These are phyloP conservation scores for Hymenoscyphus repandus DNA, from an alignment of 2,329 filamentous ascomycete genomes.

Conservation along the genomic window DNA sequence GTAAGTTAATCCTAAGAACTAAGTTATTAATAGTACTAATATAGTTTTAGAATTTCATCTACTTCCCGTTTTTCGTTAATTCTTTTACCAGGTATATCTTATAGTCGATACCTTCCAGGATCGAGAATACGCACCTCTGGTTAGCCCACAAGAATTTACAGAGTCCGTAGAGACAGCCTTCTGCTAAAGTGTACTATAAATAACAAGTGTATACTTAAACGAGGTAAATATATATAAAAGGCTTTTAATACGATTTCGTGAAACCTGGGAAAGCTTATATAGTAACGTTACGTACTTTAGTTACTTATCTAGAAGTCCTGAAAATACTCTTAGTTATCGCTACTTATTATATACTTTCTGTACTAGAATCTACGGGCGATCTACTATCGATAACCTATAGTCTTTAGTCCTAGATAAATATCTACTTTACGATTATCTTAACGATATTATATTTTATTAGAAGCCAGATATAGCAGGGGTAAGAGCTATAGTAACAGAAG, in stretches of 20 bases:
- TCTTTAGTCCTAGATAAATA: neutral
- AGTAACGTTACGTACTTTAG: slow-evolving; percentile 8
- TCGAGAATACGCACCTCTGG: neutral
- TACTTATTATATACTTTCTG: slow-evolving; percentile 1
- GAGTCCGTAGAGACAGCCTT: slow-evolving; percentile 2
- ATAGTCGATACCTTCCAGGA: neutral
- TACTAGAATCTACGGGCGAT: neutral
- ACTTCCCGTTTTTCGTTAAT: slow-evolving; percentile 5
- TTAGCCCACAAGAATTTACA: neutral
- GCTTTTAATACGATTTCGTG: neutral
- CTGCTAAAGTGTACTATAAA: neutral
- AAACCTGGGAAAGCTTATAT: slow-evolving; percentile 1
- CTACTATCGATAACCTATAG: neutral
- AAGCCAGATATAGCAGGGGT: slow-evolving; percentile 9
- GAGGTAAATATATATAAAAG: neutral
- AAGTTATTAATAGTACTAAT: neutral
- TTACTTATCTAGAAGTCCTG: slow-evolving; percentile 3
- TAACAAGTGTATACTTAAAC: neutral
- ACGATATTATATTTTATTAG: slow-evolving; percentile 1
- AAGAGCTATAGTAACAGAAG: slow-evolving; percentile 8
- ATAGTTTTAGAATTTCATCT: slow-evolving; percentile 8
- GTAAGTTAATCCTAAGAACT: no score
- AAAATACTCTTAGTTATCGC: slow-evolving; percentile 2
- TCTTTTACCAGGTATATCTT: slow-evolving; percentile 9
- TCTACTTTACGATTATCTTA: neutral